Conservation (phyloP, 192 early-diverging fungal species). For the Mortierella hygrophila region DNA sequence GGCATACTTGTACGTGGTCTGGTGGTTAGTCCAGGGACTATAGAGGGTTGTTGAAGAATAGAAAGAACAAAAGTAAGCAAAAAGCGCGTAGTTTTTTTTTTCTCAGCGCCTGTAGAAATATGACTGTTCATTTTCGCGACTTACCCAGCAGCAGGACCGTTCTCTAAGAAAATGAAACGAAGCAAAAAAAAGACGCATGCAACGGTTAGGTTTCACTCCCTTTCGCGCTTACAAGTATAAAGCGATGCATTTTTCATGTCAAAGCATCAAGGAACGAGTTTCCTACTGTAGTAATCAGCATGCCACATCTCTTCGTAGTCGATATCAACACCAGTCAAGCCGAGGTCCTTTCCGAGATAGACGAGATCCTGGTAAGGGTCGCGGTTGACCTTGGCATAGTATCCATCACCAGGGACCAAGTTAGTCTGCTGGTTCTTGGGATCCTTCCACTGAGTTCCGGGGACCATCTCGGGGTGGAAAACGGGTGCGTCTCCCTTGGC, state of each 20-base stretch:
- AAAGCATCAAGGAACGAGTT: slow-evolving; percentile 7
- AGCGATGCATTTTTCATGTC: not conserved
- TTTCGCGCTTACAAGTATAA: not conserved
- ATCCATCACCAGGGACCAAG: slow-evolving; percentile 37
- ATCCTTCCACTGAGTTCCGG: slow-evolving; percentile 43
- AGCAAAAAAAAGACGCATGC: not conserved
- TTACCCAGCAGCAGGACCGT: not conserved
- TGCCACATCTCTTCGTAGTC: slow-evolving; percentile 59
- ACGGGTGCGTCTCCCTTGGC: slow-evolving; percentile 32
- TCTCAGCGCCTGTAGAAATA: not conserved
- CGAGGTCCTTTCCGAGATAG: slow-evolving; percentile 51
- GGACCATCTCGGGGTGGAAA: slow-evolving; percentile 47
- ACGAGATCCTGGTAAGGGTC: slow-evolving; percentile 56
- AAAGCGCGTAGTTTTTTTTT: not conserved
- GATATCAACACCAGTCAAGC: slow-evolving; percentile 43
- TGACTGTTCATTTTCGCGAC: not conserved
- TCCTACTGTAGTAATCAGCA: slow-evolving; percentile 43
- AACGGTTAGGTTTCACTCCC: not conserved
- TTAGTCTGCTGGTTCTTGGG: slow-evolving; percentile 22
- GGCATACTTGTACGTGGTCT: slow-evolving; percentile 53
- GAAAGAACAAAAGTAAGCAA: not conserved
- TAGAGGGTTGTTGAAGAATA: not conserved
- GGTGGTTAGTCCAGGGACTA: slow-evolving; percentile 52
- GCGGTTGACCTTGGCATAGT: slow-evolving; percentile 34
- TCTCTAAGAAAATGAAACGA: not conserved